A percentile compares a stretch with the other conserved stretches of the same genome.
phyloP scores from a whole-genome alignment of 2,329 filamentous ascomycete species.

The Sordariomycetes sp. region DNA sequence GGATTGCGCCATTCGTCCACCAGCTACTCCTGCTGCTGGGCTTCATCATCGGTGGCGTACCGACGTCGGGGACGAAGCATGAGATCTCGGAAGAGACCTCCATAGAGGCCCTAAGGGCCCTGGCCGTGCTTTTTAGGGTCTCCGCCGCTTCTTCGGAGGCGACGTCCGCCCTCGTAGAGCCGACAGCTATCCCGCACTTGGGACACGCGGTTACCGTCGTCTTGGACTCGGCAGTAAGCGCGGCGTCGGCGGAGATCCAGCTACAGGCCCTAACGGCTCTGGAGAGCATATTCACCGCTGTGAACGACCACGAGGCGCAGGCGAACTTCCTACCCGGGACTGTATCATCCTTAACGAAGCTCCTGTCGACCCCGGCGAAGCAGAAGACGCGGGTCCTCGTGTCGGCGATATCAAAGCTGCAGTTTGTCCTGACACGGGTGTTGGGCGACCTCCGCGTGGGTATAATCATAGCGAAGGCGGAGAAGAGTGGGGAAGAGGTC shows the following conservation, averaged over 20 bases:
- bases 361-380: slow-evolving; percentile 55
- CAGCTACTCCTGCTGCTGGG: slow-evolving; percentile 79
- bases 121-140: slow-evolving; percentile 51
- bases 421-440: slow-evolving; percentile 36
- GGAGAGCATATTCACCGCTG: slow-evolving; percentile 42
- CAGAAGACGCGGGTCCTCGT: slow-evolving; percentile 47
- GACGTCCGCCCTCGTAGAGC: slow-evolving; percentile 35
- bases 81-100: slow-evolving; percentile 60
- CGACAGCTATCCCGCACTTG: slow-evolving; percentile 58
- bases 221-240: slow-evolving; percentile 57
- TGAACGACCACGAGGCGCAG: slow-evolving; percentile 61
- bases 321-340: slow-evolving; percentile 82
- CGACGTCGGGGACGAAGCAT: slow-evolving; percentile 32
- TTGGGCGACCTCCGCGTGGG: slow-evolving; percentile 42
- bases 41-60: slow-evolving; percentile 63
- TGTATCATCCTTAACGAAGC: slow-evolving; percentile 66
- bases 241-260: slow-evolving; percentile 54
- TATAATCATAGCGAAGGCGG: slow-evolving; percentile 8
- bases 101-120: slow-evolving; percentile 55
- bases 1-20: slow-evolving; percentile 61
- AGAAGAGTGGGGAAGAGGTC: slow-evolving; percentile 9
- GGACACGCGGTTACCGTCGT: slow-evolving; percentile 74
- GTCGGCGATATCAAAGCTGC: slow-evolving; percentile 44
- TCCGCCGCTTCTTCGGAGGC: slow-evolving; percentile 35
- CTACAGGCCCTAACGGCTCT: slow-evolving; percentile 55